Conservation (phyloP, 176 grass and related monocot genomes). For the Elymus sibiricus region DNA sequence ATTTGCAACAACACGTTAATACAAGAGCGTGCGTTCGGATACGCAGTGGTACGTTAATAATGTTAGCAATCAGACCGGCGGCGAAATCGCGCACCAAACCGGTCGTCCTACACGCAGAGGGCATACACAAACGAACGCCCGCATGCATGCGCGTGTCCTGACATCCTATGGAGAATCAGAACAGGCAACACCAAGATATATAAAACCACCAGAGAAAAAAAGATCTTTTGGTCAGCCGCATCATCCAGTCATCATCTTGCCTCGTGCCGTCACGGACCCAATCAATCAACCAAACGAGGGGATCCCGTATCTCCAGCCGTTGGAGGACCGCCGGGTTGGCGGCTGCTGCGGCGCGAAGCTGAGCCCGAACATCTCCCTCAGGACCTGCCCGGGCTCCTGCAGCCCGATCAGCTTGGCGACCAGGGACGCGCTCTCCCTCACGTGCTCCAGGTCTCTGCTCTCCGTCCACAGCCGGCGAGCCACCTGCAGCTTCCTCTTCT, state of each 20-base stretch:
- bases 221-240: slow-evolving; percentile 35
- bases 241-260: neutral
- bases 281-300: slow-evolving; percentile 45
- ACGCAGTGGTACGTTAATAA: neutral
- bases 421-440: slow-evolving; percentile 77
- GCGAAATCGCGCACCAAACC: slow-evolving; percentile 19
- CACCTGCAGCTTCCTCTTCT: slow-evolving; percentile 80
- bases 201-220: neutral
- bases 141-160: slow-evolving; percentile 1
- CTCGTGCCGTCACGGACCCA: neutral
- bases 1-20: neutral
- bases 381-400: slow-evolving; percentile 63
- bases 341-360: slow-evolving; percentile 75
- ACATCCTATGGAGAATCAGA: slow-evolving; percentile 15
- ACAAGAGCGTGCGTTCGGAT: neutral
- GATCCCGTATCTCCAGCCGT: slow-evolving; percentile 67
- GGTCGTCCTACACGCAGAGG: neutral
- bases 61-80: slow-evolving; percentile 23
- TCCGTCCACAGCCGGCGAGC: slow-evolving; percentile 67
- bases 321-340: slow-evolving; percentile 46
- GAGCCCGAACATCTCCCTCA: slow-evolving; percentile 95
- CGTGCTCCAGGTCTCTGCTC: slow-evolving; percentile 62
- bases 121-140: neutral
- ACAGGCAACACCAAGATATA: neutral
- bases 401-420: slow-evolving; percentile 80